A percentile compares a stretch with the other conserved stretches of the same genome.
phyloP scores from a whole-genome alignment of 2,329 filamentous ascomycete species.

The Lasiodiplodia theobromae region DNA sequence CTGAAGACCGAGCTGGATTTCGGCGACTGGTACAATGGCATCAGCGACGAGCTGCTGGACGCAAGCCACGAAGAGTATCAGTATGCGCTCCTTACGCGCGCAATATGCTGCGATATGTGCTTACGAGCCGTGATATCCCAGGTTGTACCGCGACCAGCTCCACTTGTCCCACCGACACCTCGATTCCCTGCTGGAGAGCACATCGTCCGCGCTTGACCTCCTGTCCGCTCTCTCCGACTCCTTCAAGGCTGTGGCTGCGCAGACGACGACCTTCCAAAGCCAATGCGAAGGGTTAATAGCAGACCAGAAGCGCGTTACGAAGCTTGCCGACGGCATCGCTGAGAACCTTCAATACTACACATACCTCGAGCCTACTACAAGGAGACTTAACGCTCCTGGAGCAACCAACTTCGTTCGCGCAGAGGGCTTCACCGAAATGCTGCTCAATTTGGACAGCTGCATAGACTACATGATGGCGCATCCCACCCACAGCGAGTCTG shows the following conservation, averaged over 20 bases:
- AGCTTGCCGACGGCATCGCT: conserved; percentile 82
- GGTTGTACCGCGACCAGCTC: conserved; percentile 81
- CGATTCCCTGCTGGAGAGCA: conserved; percentile 77
- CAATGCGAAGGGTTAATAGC: conserved; percentile 88
- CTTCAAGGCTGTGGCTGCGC: conserved; percentile 84
- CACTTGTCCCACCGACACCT: conserved; percentile 82
- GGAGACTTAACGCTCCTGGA: conserved; percentile 89
- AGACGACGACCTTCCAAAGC: conserved; percentile 91
- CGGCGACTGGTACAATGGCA: conserved; percentile 63
- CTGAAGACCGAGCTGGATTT: conserved; percentile 67
- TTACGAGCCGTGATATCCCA: conserved; percentile 43
- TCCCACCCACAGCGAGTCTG: conserved; percentile 83
- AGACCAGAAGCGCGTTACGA: conserved; percentile 80
- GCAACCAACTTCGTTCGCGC: conserved; percentile 85
- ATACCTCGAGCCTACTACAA: conserved; percentile 89
- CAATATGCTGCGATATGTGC: background rate
- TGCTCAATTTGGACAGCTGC: conserved; percentile 86
- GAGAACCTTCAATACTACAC: conserved; percentile 94
- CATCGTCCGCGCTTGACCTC: conserved; percentile 75
- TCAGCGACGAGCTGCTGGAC: conserved; percentile 74
- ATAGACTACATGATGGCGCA: conserved; percentile 91
- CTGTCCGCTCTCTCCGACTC: conserved; percentile 82
- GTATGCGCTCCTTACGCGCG: conserved; percentile 56
- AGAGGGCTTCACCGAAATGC: conserved; percentile 85
- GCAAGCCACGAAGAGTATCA: conserved; percentile 86